Evolutionary conservation across 1,284 basidiomycete species (phyloP).

Genomic region (Puccinia novopanici): DNA sequence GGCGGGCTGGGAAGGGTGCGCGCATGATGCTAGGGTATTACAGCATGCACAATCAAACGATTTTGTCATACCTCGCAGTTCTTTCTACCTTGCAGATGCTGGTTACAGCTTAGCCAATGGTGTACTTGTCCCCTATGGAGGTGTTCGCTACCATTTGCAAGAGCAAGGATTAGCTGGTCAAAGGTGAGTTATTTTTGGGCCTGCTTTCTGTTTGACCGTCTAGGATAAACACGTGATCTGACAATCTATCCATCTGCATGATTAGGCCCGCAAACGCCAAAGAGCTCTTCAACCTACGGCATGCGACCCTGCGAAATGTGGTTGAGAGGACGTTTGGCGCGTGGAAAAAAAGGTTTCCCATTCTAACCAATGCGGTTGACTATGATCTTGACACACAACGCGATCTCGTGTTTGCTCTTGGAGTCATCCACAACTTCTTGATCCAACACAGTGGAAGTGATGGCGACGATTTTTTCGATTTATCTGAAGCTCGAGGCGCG

Average conservation of each 20-base stretch:
- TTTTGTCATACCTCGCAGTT: conserved; percentile 53
- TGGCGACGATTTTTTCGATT: too few species aligned
- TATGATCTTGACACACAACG: conserved; percentile 5
- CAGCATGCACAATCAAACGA: conserved; percentile 57
- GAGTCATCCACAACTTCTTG: background rate
- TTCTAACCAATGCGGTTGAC: background rate
- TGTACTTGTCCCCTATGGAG: too few species aligned
- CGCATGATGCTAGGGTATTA: conserved; percentile 57
- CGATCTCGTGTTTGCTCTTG: background rate
- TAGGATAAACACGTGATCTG: too few species aligned
- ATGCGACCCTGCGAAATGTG: conserved; percentile 49
- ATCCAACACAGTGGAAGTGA: background rate
- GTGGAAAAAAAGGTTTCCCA: conserved; percentile 38
- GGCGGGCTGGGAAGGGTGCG: conserved; percentile 61
- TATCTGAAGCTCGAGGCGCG: too few species aligned
- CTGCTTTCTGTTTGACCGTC: background rate
- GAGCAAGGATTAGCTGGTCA: conserved; percentile 58
- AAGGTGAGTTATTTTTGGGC: background rate
- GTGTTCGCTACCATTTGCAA: too few species aligned
- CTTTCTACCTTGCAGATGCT: conserved; percentile 56
- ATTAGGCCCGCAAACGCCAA: conserved; percentile 21
- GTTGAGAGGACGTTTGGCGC: conserved; percentile 52
- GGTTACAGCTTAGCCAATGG: too few species aligned
- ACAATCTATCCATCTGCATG: too few species aligned
- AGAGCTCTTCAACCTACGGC: conserved; percentile 52